These are phyloP conservation scores for Yamadazyma endophytica DNA, from an alignment of 805 yeast species.

Conservation along the genomic window DNA sequence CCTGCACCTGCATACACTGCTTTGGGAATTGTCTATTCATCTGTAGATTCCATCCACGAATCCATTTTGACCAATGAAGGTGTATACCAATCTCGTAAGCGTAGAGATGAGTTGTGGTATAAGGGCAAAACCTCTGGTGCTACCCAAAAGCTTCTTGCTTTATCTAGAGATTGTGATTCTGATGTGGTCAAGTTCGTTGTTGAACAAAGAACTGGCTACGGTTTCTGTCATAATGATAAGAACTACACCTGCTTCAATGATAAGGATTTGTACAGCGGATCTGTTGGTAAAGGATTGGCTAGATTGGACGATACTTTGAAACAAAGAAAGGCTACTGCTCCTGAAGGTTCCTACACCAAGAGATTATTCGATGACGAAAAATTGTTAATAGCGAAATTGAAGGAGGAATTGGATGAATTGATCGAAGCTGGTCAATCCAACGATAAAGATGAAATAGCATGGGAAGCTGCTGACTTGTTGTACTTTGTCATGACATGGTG, in stretches of 20 bases:
- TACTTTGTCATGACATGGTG: constrained; percentile 54
- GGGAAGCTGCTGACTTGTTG: constrained; percentile 94
- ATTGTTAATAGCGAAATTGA: constrained; percentile 78
- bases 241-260: constrained; percentile 67
- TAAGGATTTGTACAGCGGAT: constrained; percentile 34
- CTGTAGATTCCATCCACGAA: constrained; percentile 72
- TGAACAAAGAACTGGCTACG: constrained; percentile 70
- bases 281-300: constrained; percentile 60
- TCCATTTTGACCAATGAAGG: constrained; percentile 82
- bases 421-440: constrained; percentile 62
- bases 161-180: constrained; percentile 85
- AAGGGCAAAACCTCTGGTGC: constrained; percentile 98
- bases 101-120: constrained; percentile 81
- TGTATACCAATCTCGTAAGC: constrained; percentile 86
- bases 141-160: constrained; percentile 65
- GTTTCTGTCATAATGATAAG: constrained; percentile 87
- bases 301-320: constrained; percentile 64
- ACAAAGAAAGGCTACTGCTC: constrained; percentile 64
- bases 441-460: constrained; percentile 43
- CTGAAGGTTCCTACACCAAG: constrained; percentile 91
- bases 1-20: constrained; percentile 51
- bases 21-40: constrained; percentile 89
- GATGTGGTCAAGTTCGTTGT: constrained; percentile 88
- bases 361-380: constrained; percentile 77
- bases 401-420: constrained; percentile 95